A percentile compares a stretch with the other conserved stretches of the same genome.
These are phyloP conservation scores for Pneumocystis wakefieldiae DNA, from an alignment of 1,139 yeast species.

Conservation along the genomic window DNA sequence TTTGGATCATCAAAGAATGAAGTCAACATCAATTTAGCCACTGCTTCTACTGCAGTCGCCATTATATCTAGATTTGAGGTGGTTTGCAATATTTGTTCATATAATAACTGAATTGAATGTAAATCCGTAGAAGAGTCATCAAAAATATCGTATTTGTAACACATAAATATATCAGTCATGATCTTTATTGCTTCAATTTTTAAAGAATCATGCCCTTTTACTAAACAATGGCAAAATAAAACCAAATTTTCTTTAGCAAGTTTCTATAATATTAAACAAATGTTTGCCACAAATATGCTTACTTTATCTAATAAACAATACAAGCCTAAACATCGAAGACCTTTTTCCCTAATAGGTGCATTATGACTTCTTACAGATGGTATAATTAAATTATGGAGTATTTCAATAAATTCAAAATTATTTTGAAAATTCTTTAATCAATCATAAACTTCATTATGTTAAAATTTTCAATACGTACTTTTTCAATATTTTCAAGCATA, in stretches of 20 bases:
- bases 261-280: conserved; percentile 22
- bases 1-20: conserved; percentile 60
- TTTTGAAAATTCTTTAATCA: conserved; percentile 33
- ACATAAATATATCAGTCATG: conserved; percentile 62
- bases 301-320: conserved; percentile 51
- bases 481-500: conserved; percentile 52
- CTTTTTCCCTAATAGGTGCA: conserved; percentile 47
- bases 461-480: conserved; percentile 20
- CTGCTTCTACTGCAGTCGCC: conserved; percentile 71
- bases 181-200: conserved; percentile 51
- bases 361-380: conserved; percentile 61
- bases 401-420: conserved; percentile 54
- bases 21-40: conserved; percentile 67
- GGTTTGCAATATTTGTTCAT: conserved; percentile 42
- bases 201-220: conserved; percentile 45
- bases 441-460: background rate
- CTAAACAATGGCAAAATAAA: conserved; percentile 49
- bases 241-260: conserved; percentile 47
- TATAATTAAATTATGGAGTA: conserved; percentile 63
- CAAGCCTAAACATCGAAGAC: conserved; percentile 63
- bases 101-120: conserved; percentile 43
- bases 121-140: conserved; percentile 5
- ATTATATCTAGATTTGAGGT: conserved; percentile 51
- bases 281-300: background rate
- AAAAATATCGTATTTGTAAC: conserved; percentile 56